Conservation (phyloP, 1,284 basidiomycete species). For the Moesziomyces globuligerus region DNA sequence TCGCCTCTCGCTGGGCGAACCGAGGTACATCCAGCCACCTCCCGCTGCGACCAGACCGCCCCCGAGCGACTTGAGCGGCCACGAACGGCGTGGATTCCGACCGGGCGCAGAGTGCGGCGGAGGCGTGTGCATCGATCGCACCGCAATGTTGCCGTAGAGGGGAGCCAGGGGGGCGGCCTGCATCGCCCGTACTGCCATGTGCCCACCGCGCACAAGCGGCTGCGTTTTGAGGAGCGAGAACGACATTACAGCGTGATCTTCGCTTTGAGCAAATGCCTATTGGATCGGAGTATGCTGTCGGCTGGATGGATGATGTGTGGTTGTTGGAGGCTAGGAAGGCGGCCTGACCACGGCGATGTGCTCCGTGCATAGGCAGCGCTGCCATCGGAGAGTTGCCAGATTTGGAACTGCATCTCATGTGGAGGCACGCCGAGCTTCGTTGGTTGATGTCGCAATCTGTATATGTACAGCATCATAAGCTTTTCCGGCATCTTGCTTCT, state of each 20-base stretch:
- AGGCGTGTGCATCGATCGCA: conserved; percentile 11
- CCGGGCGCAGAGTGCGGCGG: not conserved
- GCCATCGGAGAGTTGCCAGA: not conserved
- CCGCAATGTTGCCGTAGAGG: not conserved
- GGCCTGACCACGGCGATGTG: too few relatives aligned
- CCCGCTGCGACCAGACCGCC: conserved; percentile 34
- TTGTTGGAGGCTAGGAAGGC: not conserved
- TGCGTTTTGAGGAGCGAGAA: conserved; percentile 5
- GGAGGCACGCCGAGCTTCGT: not conserved
- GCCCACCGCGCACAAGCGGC: conserved; percentile 5
- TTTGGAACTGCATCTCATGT: not conserved
- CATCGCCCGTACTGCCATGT: conserved; percentile 1
- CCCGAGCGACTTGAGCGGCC: conserved; percentile 23
- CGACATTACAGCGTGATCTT: conserved; percentile 3
- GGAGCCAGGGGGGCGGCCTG: not conserved
- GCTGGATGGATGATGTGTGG: not conserved
- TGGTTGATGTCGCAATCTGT: too few relatives aligned
- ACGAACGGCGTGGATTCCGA: not conserved
- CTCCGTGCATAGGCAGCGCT: too few relatives aligned
- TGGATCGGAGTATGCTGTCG: not conserved
- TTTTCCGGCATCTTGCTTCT: too few relatives aligned
- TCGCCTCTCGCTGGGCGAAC: not conserved
- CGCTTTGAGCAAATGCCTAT: too few relatives aligned
- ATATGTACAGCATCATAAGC: too few relatives aligned
- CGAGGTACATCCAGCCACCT: conserved; percentile 16